Evolutionary conservation across 1,284 basidiomycete species (phyloP).

Genomic region (Pseudozyma tsukubaensis): DNA sequence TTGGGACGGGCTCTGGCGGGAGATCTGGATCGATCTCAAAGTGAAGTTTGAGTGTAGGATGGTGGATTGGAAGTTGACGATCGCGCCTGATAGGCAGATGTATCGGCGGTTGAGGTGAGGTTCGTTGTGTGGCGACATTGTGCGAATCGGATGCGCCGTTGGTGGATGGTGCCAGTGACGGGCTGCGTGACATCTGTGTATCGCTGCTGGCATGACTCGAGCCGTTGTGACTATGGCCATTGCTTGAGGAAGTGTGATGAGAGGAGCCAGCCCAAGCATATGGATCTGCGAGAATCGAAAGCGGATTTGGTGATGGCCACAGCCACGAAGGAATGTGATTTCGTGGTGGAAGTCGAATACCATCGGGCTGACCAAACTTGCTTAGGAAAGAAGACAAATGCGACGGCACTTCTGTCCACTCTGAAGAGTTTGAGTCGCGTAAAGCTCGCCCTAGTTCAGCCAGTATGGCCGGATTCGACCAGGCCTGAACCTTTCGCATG

Average conservation of each 20-base stretch:
- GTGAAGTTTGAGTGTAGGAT: slow-evolving; percentile 59
- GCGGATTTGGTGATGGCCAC: slow-evolving; percentile 50
- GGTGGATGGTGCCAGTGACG: slow-evolving; percentile 2
- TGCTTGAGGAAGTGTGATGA: slow-evolving; percentile 4
- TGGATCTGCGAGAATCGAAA: slow-evolving; percentile 35
- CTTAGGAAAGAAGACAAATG: slow-evolving; percentile 56
- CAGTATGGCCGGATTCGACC: slow-evolving; percentile 50
- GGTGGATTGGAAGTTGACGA: slow-evolving; percentile 53
- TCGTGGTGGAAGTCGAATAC: slow-evolving; percentile 52
- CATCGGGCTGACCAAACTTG: slow-evolving; percentile 63
- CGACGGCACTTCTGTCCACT: slow-evolving; percentile 53
- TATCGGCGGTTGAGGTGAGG: slow-evolving; percentile 14
- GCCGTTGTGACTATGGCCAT: slow-evolving; percentile 14
- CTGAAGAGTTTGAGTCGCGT: slow-evolving; percentile 51
- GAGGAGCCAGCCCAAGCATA: slow-evolving; percentile 34
- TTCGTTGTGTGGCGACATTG: not conserved
- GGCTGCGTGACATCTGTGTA: slow-evolving; percentile 3
- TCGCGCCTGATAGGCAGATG: slow-evolving; percentile 13
- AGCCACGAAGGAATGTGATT: slow-evolving; percentile 57
- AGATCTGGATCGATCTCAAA: slow-evolving; percentile 55
- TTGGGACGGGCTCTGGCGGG: slow-evolving; percentile 23
- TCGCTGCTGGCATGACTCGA: slow-evolving; percentile 3
- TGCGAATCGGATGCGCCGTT: slow-evolving; percentile 14
- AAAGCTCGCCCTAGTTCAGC: slow-evolving; percentile 58
- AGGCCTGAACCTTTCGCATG: slow-evolving; percentile 64